Evolutionary conservation across 2,329 filamentous ascomycete genomes (phyloP), one percentile per base, ranked within the genome.

Genomic region (Pseudogymnoascus sp.): DNA sequence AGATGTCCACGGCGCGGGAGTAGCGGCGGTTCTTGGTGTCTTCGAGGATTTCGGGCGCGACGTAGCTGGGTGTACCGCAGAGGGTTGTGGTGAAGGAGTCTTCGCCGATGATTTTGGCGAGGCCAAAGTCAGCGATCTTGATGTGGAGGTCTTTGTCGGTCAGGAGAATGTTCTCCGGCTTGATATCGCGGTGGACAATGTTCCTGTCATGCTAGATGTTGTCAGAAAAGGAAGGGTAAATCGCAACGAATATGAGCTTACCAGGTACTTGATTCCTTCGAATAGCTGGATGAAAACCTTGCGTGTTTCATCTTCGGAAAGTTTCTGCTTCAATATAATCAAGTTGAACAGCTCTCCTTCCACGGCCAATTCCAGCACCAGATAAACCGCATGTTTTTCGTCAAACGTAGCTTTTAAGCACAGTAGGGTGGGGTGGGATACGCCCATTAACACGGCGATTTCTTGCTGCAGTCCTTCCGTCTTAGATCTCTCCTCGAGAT

Each of bases 81-180:
- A 99, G 78, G 0, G 94, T 97, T 0, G 92, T 97, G 1, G 94
- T 97, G 72, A 99, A 99, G 0, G 93, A 97, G 72, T 97, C 92
- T 73, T 99, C 94, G 65, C 95, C 95, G 66, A 99, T 96, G 66
- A 99, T 97, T 76, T 99, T 99, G 41, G 94, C 93, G 37, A 99
- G 81, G 50, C 94, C 94, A 74, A 99, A 99, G 74, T 99, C 94
- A 17, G 92, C 94, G 64, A 99, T 78, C 76, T 99, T 99, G 65
- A 96, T 87, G 63, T 87, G 86, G 29, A 97, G 77, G 35, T 94
- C 82, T 70, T 90, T 91, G 74, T 97, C 91, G 4, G 88, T 85
- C 36, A 99, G 78, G 7, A 99, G 77, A 35, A 99, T 97, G 70
- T 97, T 97, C 72, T 97, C 93, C 0, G 92, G 93, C 74, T 97